A percentile compares a stretch with the other conserved stretches of the same genome.
phyloP scores from a whole-genome alignment of 2,329 filamentous ascomycete genomes.

The Penicillium sp. region DNA sequence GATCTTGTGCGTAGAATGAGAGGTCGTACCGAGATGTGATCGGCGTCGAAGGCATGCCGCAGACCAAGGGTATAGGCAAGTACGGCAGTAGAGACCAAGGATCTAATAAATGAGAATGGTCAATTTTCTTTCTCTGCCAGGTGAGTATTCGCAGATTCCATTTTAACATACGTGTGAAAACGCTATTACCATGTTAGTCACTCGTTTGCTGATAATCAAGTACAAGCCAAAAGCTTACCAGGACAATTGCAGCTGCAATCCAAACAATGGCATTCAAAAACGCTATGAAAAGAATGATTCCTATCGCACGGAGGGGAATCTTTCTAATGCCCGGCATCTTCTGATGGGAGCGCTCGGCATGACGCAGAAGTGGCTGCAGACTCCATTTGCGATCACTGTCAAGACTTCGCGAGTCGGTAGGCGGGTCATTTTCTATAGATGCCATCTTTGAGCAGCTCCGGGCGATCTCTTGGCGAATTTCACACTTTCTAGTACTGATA shows the following conservation, averaged over 20 bases:
- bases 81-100: slow-evolving; percentile 77
- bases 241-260: slow-evolving; percentile 61
- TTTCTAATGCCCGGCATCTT: slow-evolving; percentile 59
- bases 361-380: slow-evolving; percentile 36
- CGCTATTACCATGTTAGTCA: slow-evolving; percentile 29
- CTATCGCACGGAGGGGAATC: slow-evolving; percentile 61
- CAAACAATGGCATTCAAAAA: slow-evolving; percentile 62
- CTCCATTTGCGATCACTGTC: slow-evolving; percentile 33
- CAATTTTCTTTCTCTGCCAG: background rate
- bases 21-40: slow-evolving; percentile 70
- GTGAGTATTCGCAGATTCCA: background rate
- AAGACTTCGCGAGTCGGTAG: slow-evolving; percentile 9
- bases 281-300: slow-evolving; percentile 60
- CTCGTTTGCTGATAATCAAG: background rate
- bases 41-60: slow-evolving; percentile 95
- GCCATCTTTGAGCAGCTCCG: background rate
- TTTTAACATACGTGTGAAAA: slow-evolving; percentile 41
- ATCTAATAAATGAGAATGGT: slow-evolving; percentile 36
- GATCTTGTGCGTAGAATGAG: slow-evolving; percentile 30
- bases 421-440: background rate
- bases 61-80: slow-evolving; percentile 88
- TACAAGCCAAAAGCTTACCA: slow-evolving; percentile 46
- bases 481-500: background rate
- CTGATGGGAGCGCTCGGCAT: slow-evolving; percentile 53
- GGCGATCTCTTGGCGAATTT: background rate